A percentile compares a stretch with the other conserved stretches of the same genome.
phyloP scores from a whole-genome alignment of 2,329 filamentous ascomycete species.

The Xylariaceae sp. region DNA sequence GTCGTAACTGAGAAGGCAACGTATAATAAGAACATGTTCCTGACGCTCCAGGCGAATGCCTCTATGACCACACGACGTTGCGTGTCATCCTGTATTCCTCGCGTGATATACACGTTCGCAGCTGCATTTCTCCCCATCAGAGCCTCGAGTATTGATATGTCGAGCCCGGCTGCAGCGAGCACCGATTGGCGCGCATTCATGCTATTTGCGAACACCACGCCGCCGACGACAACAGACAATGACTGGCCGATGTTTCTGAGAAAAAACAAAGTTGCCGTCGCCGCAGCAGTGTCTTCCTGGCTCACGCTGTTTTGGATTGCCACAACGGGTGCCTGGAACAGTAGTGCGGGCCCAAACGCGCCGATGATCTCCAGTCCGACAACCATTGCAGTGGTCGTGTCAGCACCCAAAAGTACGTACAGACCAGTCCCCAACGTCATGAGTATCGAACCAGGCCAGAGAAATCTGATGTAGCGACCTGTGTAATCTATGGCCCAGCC shows the following conservation, averaged over 20 bases:
- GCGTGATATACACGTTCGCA: constrained; percentile 44
- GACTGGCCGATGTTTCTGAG: constrained; percentile 66
- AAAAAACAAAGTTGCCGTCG: constrained; percentile 64
- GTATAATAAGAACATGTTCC: constrained; percentile 49
- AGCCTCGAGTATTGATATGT: constrained; percentile 28
- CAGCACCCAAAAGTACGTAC: constrained; percentile 58
- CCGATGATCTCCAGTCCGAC: constrained; percentile 61
- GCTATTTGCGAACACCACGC: constrained; percentile 75
- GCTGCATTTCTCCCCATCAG: constrained; percentile 43
- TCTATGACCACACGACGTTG: constrained; percentile 41
- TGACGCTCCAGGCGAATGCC: constrained; percentile 47
- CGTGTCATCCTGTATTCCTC: constrained; percentile 34
- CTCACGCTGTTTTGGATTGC: constrained; percentile 62
- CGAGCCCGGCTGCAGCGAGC: constrained; percentile 22
- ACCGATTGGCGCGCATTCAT: constrained; percentile 55
- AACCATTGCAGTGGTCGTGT: constrained; percentile 52
- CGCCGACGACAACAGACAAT: constrained; percentile 69
- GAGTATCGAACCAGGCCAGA: constrained; percentile 56
- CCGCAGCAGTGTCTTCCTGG: constrained; percentile 62
- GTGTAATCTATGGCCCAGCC: constrained; percentile 60
- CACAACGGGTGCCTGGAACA: constrained; percentile 67
- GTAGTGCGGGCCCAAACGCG: constrained; percentile 62
- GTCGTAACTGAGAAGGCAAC: constrained; percentile 40
- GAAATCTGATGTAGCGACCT: constrained; percentile 60
- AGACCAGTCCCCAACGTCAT: constrained; percentile 64